Base-by-base conservation (phyloP, 805 yeast genomes). In the Metschnikowia reukaufii region DNA sequence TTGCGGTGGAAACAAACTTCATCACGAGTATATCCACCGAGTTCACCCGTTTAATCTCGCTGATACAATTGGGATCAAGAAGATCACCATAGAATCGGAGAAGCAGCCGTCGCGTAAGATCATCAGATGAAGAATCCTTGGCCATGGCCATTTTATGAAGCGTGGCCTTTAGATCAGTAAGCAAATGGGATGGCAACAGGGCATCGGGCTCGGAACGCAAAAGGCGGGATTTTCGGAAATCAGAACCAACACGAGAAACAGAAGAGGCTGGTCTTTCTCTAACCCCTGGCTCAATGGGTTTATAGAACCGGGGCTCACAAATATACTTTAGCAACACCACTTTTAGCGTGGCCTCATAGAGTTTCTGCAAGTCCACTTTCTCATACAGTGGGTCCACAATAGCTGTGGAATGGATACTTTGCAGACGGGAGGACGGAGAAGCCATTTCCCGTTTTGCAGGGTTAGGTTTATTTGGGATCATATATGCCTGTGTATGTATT, bases 51-150 rank as follows among this genome's bases (percentile, higher is more conserved):
- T 51, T 48, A 23, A 70, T 55, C 25, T 70, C 74, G 8, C 52
- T 52, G 30, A 66, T 69, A 54, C 68, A 67, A 21, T 55, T 63
- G 4, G 84, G 81, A 42, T 75, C 77, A 31, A 83, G 65, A 23
- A 82, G 55, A 37, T 81, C 84, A 46, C 82, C 82, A 61, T 86
- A 85, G 47, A 84, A 74, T 20, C 86, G 77, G 20, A 86, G 62
- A 38, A 84, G 70, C 42, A 83, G 76, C 30, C 86, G 67, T 50
- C 86, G 70, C 10, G 84, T 74, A 46, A 75, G 64, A 4, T 76
- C 81, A 42, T 78, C 81, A 34, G 68, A 58, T 20, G 60, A 45
- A 8, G 62, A 48, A 13, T 58, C 64, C 32, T 56, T 60, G 21
- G 74, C 71, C 67, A 80, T 67, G 18, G 84, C 79, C 1, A 82